Evolutionary conservation across 768 basidiomycete genomes (phyloP).

Genomic region (Tremella fuciformis): DNA sequence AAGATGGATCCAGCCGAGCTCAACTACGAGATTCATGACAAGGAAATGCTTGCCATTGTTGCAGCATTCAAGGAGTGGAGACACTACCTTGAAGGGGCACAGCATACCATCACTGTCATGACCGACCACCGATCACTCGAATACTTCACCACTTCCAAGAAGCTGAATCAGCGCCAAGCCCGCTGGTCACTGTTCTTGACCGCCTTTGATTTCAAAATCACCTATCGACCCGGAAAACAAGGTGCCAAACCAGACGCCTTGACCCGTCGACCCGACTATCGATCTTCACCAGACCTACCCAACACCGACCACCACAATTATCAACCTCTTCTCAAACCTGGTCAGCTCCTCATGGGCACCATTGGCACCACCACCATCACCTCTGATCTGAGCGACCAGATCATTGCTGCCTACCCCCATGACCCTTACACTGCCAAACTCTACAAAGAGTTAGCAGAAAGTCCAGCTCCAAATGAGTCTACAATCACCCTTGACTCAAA

Average conservation of each 20-base stretch:
- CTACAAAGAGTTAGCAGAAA: no score
- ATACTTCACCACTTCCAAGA: slow-evolving; percentile 17
- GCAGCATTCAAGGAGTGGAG: slow-evolving; percentile 25
- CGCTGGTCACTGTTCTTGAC: slow-evolving; percentile 51
- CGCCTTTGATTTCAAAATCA: slow-evolving; percentile 19
- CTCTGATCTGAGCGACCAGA: neutral
- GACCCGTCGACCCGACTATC: slow-evolving; percentile 16
- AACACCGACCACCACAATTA: neutral
- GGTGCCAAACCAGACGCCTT: slow-evolving; percentile 18
- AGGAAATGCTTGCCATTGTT: slow-evolving; percentile 59
- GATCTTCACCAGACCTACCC: neutral
- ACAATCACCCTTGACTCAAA: no score
- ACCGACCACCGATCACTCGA: slow-evolving; percentile 12
- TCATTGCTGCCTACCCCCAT: neutral
- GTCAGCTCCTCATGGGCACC: neutral
- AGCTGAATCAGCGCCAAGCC: slow-evolving; percentile 55
- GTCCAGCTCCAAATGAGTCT: no score
- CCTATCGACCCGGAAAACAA: slow-evolving; percentile 15
- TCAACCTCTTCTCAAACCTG: neutral
- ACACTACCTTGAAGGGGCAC: slow-evolving; percentile 14
- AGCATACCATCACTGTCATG: neutral
- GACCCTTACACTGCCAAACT: neutral
- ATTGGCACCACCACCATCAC: neutral
- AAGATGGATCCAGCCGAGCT: slow-evolving; percentile 47
- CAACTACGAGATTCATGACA: slow-evolving; percentile 59